Evolutionary conservation across 768 basidiomycete species (phyloP).

Genomic region (Mycena rebaudengoi): DNA sequence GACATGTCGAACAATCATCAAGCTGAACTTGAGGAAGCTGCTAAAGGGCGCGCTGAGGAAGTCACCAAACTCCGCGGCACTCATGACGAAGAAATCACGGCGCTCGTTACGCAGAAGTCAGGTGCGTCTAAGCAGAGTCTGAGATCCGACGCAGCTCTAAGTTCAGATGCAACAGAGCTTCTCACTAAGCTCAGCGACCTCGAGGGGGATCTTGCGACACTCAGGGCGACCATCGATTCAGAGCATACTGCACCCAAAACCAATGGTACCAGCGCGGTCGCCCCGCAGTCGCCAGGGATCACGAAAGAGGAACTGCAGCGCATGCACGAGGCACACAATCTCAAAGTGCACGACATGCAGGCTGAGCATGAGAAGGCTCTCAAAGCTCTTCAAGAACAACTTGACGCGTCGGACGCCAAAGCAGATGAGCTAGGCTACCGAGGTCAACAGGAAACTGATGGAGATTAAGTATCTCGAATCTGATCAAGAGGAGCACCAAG

Average conservation of each 20-base stretch:
- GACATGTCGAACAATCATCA: slow-evolving; percentile 76
- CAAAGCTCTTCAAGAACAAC: slow-evolving; percentile 61
- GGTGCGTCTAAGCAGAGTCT: too few relatives aligned
- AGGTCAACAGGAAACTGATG: slow-evolving; percentile 76
- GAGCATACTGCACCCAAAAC: slow-evolving; percentile 61
- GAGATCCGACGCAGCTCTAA: too few relatives aligned
- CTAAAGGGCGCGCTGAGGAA: slow-evolving; percentile 74
- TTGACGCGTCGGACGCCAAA: slow-evolving; percentile 59
- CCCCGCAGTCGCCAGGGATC: slow-evolving; percentile 56
- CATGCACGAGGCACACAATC: slow-evolving; percentile 85
- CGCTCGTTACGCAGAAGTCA: slow-evolving; percentile 66
- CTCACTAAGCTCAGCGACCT: slow-evolving; percentile 72
- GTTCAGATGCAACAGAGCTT: too few relatives aligned
- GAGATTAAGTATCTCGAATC: slow-evolving; percentile 83
- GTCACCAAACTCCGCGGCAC: slow-evolving; percentile 64
- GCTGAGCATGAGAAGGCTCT: slow-evolving; percentile 70
- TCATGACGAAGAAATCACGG: slow-evolving; percentile 69
- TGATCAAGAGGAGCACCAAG: slow-evolving; percentile 80
- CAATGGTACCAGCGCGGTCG: slow-evolving; percentile 55
- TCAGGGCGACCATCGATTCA: slow-evolving; percentile 62
- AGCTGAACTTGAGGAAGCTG: slow-evolving; percentile 80
- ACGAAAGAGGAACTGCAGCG: slow-evolving; percentile 81
- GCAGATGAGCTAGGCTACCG: slow-evolving; percentile 65
- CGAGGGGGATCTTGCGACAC: slow-evolving; percentile 78
- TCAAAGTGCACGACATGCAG: slow-evolving; percentile 79